A percentile compares a stretch with the other conserved stretches of the same genome.
These are phyloP conservation scores for Xylaria flabelliformis DNA, from an alignment of 495 filamentous ascomycete species.

Conservation along the genomic window DNA sequence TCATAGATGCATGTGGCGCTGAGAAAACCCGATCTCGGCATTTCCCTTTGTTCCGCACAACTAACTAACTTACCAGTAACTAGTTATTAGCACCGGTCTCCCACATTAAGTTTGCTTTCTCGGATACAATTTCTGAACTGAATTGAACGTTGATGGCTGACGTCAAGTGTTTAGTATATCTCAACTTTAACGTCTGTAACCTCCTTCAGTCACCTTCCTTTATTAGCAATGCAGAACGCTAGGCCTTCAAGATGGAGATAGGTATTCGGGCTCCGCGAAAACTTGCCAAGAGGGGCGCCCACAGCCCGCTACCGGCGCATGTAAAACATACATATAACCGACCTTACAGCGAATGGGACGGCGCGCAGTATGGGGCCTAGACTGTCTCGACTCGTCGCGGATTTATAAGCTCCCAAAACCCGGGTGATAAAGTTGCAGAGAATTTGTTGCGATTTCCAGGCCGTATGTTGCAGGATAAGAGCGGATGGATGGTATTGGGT, in stretches of 20 bases:
- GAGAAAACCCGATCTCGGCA: slow-evolving; percentile 15
- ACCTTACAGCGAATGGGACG: neutral
- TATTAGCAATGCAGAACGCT: neutral
- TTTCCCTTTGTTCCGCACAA: neutral
- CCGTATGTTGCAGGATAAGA: neutral
- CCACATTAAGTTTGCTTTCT: neutral
- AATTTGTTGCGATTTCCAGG: slow-evolving; percentile 1
- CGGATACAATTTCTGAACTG: neutral
- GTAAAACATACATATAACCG: neutral
- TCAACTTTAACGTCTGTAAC: neutral
- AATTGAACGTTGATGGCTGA: neutral
- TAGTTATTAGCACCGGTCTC: neutral
- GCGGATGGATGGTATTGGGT: neutral
- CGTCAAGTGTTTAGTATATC: slow-evolving; percentile 1
- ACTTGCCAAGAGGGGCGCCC: neutral
- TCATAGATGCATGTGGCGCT: neutral
- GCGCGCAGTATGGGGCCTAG: too few species aligned
- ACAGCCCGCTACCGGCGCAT: slow-evolving; percentile 6
- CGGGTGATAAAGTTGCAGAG: slow-evolving; percentile 1
- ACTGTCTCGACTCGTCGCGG: neutral
- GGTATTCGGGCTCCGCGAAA: neutral
- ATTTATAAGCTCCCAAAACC: slow-evolving; percentile 16
- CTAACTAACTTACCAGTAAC: neutral
- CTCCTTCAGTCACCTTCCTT: neutral
- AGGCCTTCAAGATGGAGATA: neutral